phyloP scores from a whole-genome alignment of 2,329 filamentous ascomycete species.

The Hawksworthiomyces lignivorus region DNA sequence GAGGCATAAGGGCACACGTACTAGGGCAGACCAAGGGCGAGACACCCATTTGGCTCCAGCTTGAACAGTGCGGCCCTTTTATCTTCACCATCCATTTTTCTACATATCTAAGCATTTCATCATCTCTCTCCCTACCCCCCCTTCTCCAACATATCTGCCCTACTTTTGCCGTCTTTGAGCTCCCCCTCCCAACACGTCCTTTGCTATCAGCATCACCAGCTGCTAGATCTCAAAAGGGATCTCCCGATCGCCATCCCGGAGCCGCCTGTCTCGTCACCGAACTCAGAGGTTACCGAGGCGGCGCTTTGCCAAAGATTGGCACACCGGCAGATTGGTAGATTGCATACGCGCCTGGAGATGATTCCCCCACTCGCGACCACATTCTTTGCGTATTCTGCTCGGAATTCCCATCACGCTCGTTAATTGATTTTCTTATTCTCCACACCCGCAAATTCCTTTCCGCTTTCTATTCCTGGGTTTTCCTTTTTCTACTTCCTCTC shows the following conservation, averaged over 20 bases:
- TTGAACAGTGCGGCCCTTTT: no score
- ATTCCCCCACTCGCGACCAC: constrained; percentile 3
- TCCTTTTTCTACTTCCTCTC: background rate
- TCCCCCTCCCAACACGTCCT: no score
- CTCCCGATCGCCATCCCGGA: no score
- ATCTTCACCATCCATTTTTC: constrained; percentile 7
- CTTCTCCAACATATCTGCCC: no score
- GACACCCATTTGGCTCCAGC: background rate
- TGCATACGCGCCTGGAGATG: constrained; percentile 5
- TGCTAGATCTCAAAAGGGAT: no score
- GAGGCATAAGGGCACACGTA: constrained; percentile 4
- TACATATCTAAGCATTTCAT: background rate
- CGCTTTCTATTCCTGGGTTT: background rate
- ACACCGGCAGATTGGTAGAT: constrained; percentile 5
- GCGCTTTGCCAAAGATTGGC: no score
- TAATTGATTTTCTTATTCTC: constrained; percentile 4
- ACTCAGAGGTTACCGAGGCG: no score
- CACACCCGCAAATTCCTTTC: background rate
- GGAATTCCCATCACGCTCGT: constrained; percentile 9
- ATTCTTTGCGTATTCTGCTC: background rate
- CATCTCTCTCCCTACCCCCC: no score
- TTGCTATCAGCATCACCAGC: no score
- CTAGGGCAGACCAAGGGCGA: constrained; percentile 1
- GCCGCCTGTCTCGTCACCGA: no score
- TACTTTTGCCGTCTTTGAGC: no score